A percentile compares a stretch with the other conserved stretches of the same genome.
Evolutionary conservation across 2,329 filamentous ascomycete genomes (phyloP).

Genomic region (Talaromyces sp.): DNA sequence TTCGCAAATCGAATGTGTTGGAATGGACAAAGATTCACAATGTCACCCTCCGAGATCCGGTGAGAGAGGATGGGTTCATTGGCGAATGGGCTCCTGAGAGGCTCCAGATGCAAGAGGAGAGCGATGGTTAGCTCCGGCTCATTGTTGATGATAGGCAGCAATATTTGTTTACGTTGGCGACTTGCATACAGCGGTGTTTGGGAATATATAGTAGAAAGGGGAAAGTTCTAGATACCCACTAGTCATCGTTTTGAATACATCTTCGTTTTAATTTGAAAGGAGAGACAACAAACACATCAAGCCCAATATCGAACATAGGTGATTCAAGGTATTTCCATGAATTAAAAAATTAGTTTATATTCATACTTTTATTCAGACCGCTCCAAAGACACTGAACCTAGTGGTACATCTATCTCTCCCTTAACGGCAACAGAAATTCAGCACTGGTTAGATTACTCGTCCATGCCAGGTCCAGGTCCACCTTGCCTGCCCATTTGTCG

Average conservation of each 20-base stretch:
- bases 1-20: constrained; percentile 60
- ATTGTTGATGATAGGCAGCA: constrained; percentile 17
- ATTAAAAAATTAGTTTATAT: constrained; percentile 16
- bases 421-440: neutral
- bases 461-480: constrained; percentile 42
- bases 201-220: neutral
- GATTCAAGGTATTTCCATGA: constrained; percentile 3
- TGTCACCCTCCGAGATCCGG: constrained; percentile 64
- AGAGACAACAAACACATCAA: neutral
- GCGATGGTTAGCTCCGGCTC: constrained; percentile 5
- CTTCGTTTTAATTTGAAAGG: neutral
- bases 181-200: constrained; percentile 9
- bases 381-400: neutral
- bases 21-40: constrained; percentile 65
- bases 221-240: constrained; percentile 14
- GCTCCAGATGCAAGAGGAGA: constrained; percentile 29
- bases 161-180: constrained; percentile 13
- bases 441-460: constrained; percentile 33
- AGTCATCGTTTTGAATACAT: neutral
- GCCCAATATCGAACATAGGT: neutral
- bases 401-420: constrained; percentile 11
- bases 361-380: constrained; percentile 12
- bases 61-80: constrained; percentile 73
- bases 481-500: constrained; percentile 74
- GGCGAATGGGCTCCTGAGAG: constrained; percentile 60